These are phyloP conservation scores for Avicennia marina DNA, from an alignment of 257 asterid species.

Conservation along the genomic window DNA sequence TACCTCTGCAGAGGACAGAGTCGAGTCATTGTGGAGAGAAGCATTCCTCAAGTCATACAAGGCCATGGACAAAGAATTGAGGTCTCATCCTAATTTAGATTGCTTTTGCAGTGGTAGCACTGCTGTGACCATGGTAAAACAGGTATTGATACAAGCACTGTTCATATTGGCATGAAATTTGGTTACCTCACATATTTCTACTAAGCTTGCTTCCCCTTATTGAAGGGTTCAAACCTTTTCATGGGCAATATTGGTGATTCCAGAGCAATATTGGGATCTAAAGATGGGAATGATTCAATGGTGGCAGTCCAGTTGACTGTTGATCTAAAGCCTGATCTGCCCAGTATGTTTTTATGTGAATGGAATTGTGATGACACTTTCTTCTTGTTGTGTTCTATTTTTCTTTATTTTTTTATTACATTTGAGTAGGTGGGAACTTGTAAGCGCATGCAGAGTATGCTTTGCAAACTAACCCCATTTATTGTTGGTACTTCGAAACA, in stretches of 20 bases:
- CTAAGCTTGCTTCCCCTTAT: constrained; percentile 11
- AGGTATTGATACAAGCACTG: constrained; percentile 39
- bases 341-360: constrained; percentile 45
- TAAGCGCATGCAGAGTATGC: too few species aligned
- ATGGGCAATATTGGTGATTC: constrained; percentile 95
- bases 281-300: constrained; percentile 67
- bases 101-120: constrained; percentile 99
- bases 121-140: constrained; percentile 75
- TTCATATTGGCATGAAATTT: not conserved
- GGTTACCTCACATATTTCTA: not conserved
- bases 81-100: constrained; percentile 84
- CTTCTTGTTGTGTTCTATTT: not conserved
- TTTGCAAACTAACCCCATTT: not conserved
- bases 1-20: constrained; percentile 41
- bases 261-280: constrained; percentile 87
- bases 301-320: constrained; percentile 89
- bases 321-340: constrained; percentile 94
- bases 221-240: constrained; percentile 80
- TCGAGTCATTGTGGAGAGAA: constrained; percentile 67
- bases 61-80: constrained; percentile 91
- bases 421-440: too few species aligned
- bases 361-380: not conserved
- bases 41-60: constrained; percentile 83
- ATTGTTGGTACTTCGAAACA: constrained; percentile 21
- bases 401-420: not conserved